Percentiles rank a stretch among this genome's conserved stretches.
These are phyloP conservation scores for Dactylella cylindrospora DNA, from an alignment of 2,329 filamentous ascomycete species.

Conservation along the genomic window DNA sequence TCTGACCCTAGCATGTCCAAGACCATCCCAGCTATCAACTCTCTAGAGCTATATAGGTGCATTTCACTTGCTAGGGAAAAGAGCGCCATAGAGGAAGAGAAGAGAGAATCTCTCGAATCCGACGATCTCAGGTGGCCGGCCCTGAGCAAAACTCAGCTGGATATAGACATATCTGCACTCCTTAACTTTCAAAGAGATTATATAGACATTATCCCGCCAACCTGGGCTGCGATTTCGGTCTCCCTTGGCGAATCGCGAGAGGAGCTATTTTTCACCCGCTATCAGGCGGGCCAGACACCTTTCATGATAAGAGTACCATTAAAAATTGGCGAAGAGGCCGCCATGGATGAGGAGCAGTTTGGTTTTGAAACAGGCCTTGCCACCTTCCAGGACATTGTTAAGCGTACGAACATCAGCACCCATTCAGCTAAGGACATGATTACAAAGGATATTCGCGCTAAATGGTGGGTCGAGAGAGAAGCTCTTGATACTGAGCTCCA, in stretches of 20 bases:
- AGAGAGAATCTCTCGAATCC: conserved; percentile 52
- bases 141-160: conserved; percentile 14
- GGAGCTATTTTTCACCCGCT: conserved; percentile 85
- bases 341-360: conserved; percentile 77
- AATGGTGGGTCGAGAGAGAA: conserved; percentile 89
- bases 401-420: conserved; percentile 77
- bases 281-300: conserved; percentile 72
- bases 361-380: conserved; percentile 74
- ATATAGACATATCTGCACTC: conserved; percentile 33
- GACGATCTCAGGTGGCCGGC: conserved; percentile 53
- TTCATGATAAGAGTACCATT: conserved; percentile 87
- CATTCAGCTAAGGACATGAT: conserved; percentile 72
- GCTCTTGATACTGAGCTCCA: conserved; percentile 74
- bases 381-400: conserved; percentile 66
- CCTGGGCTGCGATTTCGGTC: conserved; percentile 84
- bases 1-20: conserved; percentile 54
- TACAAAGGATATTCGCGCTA: conserved; percentile 71
- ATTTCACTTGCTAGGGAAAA: conserved; percentile 68
- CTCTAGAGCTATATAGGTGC: conserved; percentile 69
- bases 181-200: conserved; percentile 73
- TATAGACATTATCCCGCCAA: conserved; percentile 76
- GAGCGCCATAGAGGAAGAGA: conserved; percentile 58
- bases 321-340: conserved; percentile 75
- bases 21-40: conserved; percentile 60
- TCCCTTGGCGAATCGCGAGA: conserved; percentile 77